Evolutionary conservation across 106 monocot species (phyloP), one percentile per base, ranked within the genome.

Genomic region (Amphibolis antarctica): DNA sequence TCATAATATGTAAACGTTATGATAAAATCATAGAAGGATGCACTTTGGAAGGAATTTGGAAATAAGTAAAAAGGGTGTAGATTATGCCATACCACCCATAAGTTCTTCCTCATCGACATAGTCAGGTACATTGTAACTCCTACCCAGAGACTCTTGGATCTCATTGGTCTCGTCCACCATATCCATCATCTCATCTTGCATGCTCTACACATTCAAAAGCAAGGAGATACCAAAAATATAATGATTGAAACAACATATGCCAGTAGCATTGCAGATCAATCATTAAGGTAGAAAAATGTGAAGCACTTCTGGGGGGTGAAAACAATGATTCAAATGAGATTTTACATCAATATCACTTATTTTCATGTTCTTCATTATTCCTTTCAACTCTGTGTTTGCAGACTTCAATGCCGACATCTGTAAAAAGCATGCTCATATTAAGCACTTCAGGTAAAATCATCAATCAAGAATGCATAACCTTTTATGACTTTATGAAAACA

Each of bases 151-250:
- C 63, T 93, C 93, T 83, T 93, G 93, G 51, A 93, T 93, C 66
- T 93, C 93, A n/a, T 60, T 77, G 68, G 88, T 93, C 36, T 85
- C 75, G 52, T 93, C 93, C 93, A 93, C 86, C 69, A 93, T 63
- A 76, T 93, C 88, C 81, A 86, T 88, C 93, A 93, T 88, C 42
- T 93, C 85, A 81, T 93, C 93, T 88, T 93, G 93, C 93, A 93
- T 83, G 59, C 79, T 93, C 93, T 93, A 23, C 30, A 17, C 13
- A 23, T 17, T 10, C 44, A 25, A 69, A 66, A 20, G 14, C 36
- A 36, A 36, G 36, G 36, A 36, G 7, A 7, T 36, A 36, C 7
- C 36, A 36, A 36, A 2, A 36, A 36, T n/a, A 7, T 36, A 36
- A 36, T 36, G 36, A 36, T 36, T 36, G 23, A 36, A 65, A 12